Conservation (phyloP, 2,329 filamentous ascomycete species). For the Penicillium aurantiogriseum region DNA sequence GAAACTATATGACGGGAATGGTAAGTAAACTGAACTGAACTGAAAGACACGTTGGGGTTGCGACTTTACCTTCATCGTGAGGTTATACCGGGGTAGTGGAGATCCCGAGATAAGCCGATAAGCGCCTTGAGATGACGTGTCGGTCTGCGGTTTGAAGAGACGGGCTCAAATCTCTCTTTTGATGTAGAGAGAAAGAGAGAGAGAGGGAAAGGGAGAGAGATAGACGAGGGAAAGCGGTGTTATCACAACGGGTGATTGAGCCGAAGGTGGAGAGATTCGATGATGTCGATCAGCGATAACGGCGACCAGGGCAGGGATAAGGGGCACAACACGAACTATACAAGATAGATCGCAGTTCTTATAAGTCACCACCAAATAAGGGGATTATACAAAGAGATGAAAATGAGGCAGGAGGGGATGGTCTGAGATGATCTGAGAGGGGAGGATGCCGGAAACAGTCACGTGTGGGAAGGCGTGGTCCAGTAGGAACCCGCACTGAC, state of each 20-base stretch:
- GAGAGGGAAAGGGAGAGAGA: background rate
- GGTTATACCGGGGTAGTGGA: constrained; percentile 5
- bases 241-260: constrained; percentile 7
- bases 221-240: background rate
- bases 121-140: constrained; percentile 1
- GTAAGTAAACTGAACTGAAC: background rate
- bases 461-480: constrained; percentile 36
- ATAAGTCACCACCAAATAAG: constrained; percentile 37
- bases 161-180: background rate
- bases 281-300: constrained; percentile 44
- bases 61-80: constrained; percentile 12
- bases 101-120: constrained; percentile 10
- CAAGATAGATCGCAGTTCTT: constrained; percentile 13
- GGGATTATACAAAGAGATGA: constrained; percentile 19
- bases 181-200: background rate
- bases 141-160: background rate
- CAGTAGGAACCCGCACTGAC: constrained; percentile 43
- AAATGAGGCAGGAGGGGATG: constrained; percentile 14
- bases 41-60: constrained; percentile 4
- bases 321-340: constrained; percentile 11
- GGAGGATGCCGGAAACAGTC: constrained; percentile 30
- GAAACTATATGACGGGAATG: constrained; percentile 61
- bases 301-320: constrained; percentile 25
- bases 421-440: background rate
- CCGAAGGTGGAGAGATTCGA: constrained; percentile 13